phyloP scores from a whole-genome alignment of 768 basidiomycete genomes.

The Lentinula edodes region DNA sequence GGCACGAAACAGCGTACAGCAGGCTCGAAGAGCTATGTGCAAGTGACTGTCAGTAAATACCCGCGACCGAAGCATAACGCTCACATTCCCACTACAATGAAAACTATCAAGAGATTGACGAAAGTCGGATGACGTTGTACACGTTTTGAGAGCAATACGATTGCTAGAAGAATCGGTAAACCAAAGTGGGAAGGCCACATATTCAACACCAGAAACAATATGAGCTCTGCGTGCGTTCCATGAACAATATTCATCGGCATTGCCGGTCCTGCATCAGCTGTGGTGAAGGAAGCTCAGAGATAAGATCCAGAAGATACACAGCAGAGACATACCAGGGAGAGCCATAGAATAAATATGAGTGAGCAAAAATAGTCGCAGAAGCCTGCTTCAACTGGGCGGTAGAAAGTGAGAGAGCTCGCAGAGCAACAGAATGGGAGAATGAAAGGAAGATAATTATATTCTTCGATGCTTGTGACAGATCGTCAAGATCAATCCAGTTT shows the following conservation, averaged over 20 bases:
- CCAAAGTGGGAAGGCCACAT: conserved; percentile 47
- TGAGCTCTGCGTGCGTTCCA: conserved; percentile 33
- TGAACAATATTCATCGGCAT: conserved; percentile 31
- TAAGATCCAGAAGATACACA: neutral
- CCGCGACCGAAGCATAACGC: conserved; percentile 10
- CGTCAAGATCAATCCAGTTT: neutral
- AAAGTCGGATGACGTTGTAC: conserved; percentile 43
- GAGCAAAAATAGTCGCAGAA: neutral
- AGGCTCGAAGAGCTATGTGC: conserved; percentile 31
- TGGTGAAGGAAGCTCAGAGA: neutral
- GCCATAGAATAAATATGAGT: neutral
- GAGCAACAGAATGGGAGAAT: conserved; percentile 1
- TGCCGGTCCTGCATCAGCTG: neutral
- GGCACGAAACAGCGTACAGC: conserved; percentile 22
- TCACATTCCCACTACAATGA: conserved; percentile 41
- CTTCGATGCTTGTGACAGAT: neutral
- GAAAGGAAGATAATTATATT: neutral
- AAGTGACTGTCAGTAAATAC: neutral
- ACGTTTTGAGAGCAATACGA: conserved; percentile 33
- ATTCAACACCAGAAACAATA: conserved; percentile 39
- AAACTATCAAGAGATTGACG: conserved; percentile 38
- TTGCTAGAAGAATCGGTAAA: conserved; percentile 36
- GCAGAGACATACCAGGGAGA: neutral
- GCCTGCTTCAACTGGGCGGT: conserved; percentile 3
- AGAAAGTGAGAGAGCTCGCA: conserved; percentile 2